Evolutionary conservation across 495 filamentous ascomycete species (phyloP), one percentile per base, ranked within the genome.

Genomic region (Daldinia caldariorum): DNA sequence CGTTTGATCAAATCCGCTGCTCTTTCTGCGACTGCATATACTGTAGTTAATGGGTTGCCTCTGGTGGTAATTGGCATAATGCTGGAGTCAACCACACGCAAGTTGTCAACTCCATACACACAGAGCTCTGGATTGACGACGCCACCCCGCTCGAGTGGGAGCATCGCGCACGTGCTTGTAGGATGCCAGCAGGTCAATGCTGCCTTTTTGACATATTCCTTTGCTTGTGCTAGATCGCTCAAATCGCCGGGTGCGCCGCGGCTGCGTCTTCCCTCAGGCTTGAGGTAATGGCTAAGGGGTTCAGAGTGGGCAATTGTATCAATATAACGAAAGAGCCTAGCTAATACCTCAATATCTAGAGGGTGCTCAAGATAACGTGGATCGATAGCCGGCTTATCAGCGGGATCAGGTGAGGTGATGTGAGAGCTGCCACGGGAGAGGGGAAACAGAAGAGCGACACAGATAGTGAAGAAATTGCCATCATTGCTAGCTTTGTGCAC

Each of bases 401-500:
- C 58, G 43, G 80, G 65, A n/a, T n/a, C n/a, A 5, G 77, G 59
- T 0, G 80, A 80, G 4, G 67, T 75, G 62, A 88, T 83, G 66
- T 88, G 86, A 22, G 85, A 77, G 18, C 74, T 83, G 5, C 86
- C 86, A 4, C 85, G 82, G 0, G 84, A 83, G 18, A 86, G 83
- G 0, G 84, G 83, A 43, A 82, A 78, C 9, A 74, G 50, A n/a
- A 77, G 74, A 31, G 75, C 63, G 5, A 67, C 43, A 14, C 53
- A 71, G 47, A 81, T 54, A 29, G 76, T 76, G 58, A 69, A 58
- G 49, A 74, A 78, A n/a, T 75, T 72, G 6, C 50, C 60, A 1
- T 4, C 38, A 4, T 61, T 55, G 2, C 55, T 3, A 2, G 66
- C 59, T 6, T 22, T 13, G 4, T 61, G 49, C 0, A 39, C 20